These are phyloP conservation scores for Eimeria sp. DNA, from an alignment of 169 alveolate species.

Conservation along the genomic window DNA sequence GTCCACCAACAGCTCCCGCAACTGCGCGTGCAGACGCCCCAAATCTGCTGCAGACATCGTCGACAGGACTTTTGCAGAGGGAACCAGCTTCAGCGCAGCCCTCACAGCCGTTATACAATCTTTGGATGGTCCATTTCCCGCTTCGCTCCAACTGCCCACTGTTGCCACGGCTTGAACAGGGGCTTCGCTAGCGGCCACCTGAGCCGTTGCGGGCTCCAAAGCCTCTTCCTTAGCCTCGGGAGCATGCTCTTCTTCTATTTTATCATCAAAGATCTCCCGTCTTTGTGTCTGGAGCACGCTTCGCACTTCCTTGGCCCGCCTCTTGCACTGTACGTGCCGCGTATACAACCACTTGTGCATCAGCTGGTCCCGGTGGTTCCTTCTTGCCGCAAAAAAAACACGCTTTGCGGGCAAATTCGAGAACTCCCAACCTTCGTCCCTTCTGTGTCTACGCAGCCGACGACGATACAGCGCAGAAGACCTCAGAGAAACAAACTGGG, in stretches of 20 bases:
- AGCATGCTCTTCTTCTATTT: not conserved
- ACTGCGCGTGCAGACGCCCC: not conserved
- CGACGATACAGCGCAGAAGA: conserved; percentile 22
- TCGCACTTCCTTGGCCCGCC: not conserved
- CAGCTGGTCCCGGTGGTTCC: conserved; percentile 80
- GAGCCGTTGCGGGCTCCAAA: not conserved
- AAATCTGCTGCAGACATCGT: conserved; percentile 26
- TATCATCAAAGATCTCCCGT: not conserved
- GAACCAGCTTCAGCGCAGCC: conserved; percentile 38
- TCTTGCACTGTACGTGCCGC: conserved; percentile 10
- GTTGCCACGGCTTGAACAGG: not conserved
- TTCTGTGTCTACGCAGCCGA: conserved; percentile 36
- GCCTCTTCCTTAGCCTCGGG: not conserved
- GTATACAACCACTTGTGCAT: conserved; percentile 70
- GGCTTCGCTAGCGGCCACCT: not conserved
- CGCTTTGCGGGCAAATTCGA: conserved; percentile 48
- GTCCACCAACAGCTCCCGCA: conserved; percentile 44
- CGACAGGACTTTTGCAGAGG: conserved; percentile 17
- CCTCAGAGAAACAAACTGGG: conserved; percentile 44
- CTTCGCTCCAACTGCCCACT: not conserved
- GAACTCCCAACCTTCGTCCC: conserved; percentile 73
- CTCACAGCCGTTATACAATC: conserved; percentile 39
- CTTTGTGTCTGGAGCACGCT: not conserved
- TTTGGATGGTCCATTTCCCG: not conserved
- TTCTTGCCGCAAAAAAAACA: conserved; percentile 62